Evolutionary conservation across 768 basidiomycete species (phyloP), one percentile per base, ranked within the genome.

Genomic region (Scleroderma bovista): DNA sequence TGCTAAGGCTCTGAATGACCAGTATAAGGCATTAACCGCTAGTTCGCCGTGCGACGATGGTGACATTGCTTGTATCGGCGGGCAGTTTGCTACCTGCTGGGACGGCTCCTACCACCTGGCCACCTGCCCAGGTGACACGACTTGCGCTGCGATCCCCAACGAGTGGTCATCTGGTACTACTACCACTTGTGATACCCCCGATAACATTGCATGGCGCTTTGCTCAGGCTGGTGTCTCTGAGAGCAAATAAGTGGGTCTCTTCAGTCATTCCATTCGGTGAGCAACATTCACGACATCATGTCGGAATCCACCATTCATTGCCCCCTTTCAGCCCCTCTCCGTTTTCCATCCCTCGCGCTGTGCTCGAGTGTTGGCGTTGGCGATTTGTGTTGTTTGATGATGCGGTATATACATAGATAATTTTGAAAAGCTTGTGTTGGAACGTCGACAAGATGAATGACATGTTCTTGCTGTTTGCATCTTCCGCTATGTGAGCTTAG

Each of bases 71-170:
- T 53, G 52, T 24, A 43, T 53, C 9, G 42, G 40, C 29, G 52
- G 52, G 17, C 19, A 53, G 38, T 53, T 43, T 39, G 44, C 52
- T 16, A 48, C 43, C 15, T 53, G 52, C 47, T 49, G 48, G 47
- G 47, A 46, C 34, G 48, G 22, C 43, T 36, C 26, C 4, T 53
- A 53, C 44, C 43, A 49, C 31, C 32, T 48, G 17, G 41, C 38
- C 19, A 11, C 31, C 13, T 53, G 52, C 29, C 52, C 52, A 16
- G 16, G 43, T 26, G 43, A 36, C 37, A 49, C 47, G 52, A 49
- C 52, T 13, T 53, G 52, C 32, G 47, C 48, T 36, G 52, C 52
- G 3, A 48, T 53, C 24, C 52, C 52, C 16, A 53, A 53, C 38
- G 47, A 53, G 38, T 46, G 48, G 47, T 53, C 52, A 3, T 31